Conservation (phyloP, 306 rosid genomes). For the Dalbergia cultrata region DNA sequence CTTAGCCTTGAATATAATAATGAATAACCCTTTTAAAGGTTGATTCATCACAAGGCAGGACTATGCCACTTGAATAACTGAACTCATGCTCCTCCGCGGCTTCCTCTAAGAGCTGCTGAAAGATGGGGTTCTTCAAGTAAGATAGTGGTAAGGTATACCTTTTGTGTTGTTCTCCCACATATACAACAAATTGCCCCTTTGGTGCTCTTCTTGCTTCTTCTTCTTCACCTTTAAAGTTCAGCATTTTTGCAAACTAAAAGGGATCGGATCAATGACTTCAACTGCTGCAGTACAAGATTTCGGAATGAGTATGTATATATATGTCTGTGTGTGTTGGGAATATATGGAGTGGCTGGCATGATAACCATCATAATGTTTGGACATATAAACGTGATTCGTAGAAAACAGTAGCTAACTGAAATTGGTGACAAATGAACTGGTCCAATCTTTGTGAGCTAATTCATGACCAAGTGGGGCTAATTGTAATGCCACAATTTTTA, state of each 20-base stretch:
- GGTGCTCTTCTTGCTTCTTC: slow-evolving; percentile 44
- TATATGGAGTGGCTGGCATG: neutral
- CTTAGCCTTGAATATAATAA: too few relatives aligned
- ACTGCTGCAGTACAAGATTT: neutral
- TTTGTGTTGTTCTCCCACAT: slow-evolving; percentile 53
- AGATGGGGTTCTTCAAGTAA: slow-evolving; percentile 48
- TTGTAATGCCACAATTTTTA: too few relatives aligned
- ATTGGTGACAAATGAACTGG: slow-evolving; percentile 22
- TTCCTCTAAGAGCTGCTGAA: slow-evolving; percentile 51
- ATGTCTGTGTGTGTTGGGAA: too few relatives aligned
- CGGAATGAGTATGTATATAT: neutral
- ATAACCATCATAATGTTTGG: neutral
- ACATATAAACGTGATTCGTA: too few relatives aligned
- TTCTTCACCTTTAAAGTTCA: neutral
- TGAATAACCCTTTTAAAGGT: slow-evolving; percentile 41
- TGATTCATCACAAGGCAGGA: slow-evolving; percentile 57
- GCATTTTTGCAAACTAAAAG: slow-evolving; percentile 29
- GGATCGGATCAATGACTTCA: too few relatives aligned
- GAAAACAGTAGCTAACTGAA: slow-evolving; percentile 26
- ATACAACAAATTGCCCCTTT: slow-evolving; percentile 59
- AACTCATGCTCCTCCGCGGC: slow-evolving; percentile 53
- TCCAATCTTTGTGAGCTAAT: neutral
- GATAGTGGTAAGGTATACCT: slow-evolving; percentile 49
- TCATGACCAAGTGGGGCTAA: neutral
- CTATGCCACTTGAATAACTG: slow-evolving; percentile 38